Base-by-base conservation (phyloP, 2,329 filamentous ascomycete species). In the Talaromyces sp. region DNA sequence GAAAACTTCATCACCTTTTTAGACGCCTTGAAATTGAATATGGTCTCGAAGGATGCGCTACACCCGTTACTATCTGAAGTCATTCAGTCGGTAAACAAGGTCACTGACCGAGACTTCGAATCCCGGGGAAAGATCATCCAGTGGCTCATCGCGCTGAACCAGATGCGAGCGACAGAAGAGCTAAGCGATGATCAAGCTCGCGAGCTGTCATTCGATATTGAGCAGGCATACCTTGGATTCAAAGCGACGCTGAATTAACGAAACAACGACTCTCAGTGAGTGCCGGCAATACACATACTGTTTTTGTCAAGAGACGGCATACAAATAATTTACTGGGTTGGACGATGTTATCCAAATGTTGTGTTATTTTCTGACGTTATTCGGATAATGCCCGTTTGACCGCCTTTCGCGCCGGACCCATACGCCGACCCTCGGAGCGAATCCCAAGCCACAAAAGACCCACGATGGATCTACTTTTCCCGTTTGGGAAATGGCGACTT, bases 1-100 rank as follows among this genome's bases (percentile, higher is more conserved):
- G 93, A 99, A 76, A 96, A 97, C 75, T 99, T 99, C 75, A 99
- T 99, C 76, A 99, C 95, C 0, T 94, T 99, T 72, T 85, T 99
- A 58, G 95, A 99, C 73, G 96, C 95, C 16, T 84, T 99, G 69
- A 93, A 93, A 73, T 86, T 99, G 60, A 93, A 94, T 52, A 87
- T 98, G 70, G 83, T 96, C 10, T 94, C 94, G 55, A 99, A 99
- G 73, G 94, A 98, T 75, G 92, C 95, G 65, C 81, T 99, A n/a
- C 96, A 99, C 72, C 95, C 95, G 3, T 81, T 99, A 23, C 83
- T 99, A 2, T 94, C 93, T 1, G 95, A 98, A 69, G 92, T 97
- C 18, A 99, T 99, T 64, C 94, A 97, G 72, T 93, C 92, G 2
- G 94, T 97, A 66, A 98, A 98, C 78, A 95, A 96, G 72, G 95